Evolutionary conservation across 139 green algal genomes (phyloP).

Genomic region (Micractinium conductrix): DNA sequence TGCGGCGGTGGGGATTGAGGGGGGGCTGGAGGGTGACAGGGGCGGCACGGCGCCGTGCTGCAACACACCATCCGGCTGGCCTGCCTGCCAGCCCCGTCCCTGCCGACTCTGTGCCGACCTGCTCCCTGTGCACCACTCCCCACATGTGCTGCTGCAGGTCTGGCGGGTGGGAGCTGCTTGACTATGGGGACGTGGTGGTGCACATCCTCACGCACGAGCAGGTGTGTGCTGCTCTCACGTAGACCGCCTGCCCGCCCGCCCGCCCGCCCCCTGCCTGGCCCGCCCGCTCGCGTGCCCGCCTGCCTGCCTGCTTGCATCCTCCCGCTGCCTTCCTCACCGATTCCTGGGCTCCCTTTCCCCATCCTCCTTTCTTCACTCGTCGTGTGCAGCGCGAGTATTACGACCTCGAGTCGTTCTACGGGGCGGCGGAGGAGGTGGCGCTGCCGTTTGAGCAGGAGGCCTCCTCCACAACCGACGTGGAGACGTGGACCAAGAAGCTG

Average conservation of each 20-base stretch:
- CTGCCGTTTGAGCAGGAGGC: constrained; percentile 38
- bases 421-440: constrained; percentile 65
- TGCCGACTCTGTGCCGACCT: neutral
- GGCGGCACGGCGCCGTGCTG: too few species aligned
- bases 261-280: too few species aligned
- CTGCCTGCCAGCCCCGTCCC: neutral
- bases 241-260: too few species aligned
- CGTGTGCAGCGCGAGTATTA: constrained; percentile 76
- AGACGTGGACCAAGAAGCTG: constrained; percentile 23
- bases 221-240: too few species aligned
- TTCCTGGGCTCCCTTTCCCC: too few species aligned
- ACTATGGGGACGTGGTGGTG: constrained; percentile 68
- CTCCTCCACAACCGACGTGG: neutral
- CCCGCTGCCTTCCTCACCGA: too few species aligned
- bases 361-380: too few species aligned
- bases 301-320: too few species aligned
- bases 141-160: constrained; percentile 4
- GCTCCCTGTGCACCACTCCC: too few species aligned
- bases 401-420: constrained; percentile 69
- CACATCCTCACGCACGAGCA: constrained; percentile 67
- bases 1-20: neutral
- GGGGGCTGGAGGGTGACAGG: too few species aligned
- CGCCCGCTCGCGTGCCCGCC: too few species aligned
- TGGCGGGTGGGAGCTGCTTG: constrained; percentile 62
- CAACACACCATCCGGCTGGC: too few species aligned